These are phyloP conservation scores for Cucumis cinereus DNA, from an alignment of 306 rosid genomes.

Conservation along the genomic window DNA sequence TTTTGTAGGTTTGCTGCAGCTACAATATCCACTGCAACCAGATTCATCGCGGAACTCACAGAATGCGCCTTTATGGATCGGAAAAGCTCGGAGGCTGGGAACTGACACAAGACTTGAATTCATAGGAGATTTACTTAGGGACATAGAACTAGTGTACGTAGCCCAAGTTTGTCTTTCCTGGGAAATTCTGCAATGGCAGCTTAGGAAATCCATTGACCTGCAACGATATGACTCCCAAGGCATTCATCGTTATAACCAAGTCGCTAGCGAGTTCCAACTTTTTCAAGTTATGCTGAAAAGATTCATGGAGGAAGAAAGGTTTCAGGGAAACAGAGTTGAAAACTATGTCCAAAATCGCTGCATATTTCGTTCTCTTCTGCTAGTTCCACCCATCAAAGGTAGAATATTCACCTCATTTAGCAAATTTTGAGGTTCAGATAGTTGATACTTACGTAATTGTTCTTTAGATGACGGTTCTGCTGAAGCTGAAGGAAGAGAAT, in stretches of 20 bases:
- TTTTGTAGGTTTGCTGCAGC: slow-evolving; percentile 57
- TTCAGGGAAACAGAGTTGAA: slow-evolving; percentile 59
- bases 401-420: slow-evolving; percentile 8
- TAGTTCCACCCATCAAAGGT: slow-evolving; percentile 73
- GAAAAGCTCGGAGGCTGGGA: slow-evolving; percentile 25
- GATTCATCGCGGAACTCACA: slow-evolving; percentile 32
- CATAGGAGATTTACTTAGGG: slow-evolving; percentile 36
- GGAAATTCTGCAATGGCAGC: slow-evolving; percentile 85
- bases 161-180: slow-evolving; percentile 93
- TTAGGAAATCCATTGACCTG: slow-evolving; percentile 40
- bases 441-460: neutral
- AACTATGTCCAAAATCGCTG: slow-evolving; percentile 60
- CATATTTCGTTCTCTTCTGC: slow-evolving; percentile 48
- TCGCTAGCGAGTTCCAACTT: slow-evolving; percentile 74
- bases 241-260: slow-evolving; percentile 34
- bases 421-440: neutral
- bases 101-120: slow-evolving; percentile 41
- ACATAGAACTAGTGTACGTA: slow-evolving; percentile 71
- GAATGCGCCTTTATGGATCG: slow-evolving; percentile 36
- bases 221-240: slow-evolving; percentile 44
- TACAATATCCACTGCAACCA: slow-evolving; percentile 39
- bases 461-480: slow-evolving; percentile 37
- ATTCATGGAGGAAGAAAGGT: slow-evolving; percentile 68
- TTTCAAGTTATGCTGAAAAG: slow-evolving; percentile 73
- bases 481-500: slow-evolving; percentile 28